Base-by-base conservation (phyloP, 306 rosid genomes). In the Vachellia pachyceras region DNA sequence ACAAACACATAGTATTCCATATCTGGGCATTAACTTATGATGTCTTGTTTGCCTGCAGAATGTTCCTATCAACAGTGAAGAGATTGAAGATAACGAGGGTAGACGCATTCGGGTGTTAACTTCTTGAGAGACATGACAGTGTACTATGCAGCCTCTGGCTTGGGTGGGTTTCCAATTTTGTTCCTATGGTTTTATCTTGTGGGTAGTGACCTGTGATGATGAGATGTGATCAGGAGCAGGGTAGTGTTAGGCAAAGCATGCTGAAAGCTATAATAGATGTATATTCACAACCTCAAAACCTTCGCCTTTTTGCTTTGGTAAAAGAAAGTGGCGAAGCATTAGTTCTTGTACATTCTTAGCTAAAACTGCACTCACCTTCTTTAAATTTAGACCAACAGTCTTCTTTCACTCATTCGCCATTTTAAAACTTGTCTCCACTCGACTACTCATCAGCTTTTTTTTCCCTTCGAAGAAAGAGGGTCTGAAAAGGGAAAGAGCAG, bases 41-140 rank as follows among this genome's bases (percentile, higher is more conserved):
- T 70, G 12, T 76, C 36, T 70, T 84, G 73, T 58, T 46, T 52
- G 72, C 73, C 10, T 58, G 82, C 71, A 90, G 95, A 84, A 87
- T 90, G 92, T 92, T 92, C 82, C 87, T 92, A 77, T 84, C 93
- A 11, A 61, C 89, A 25, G 97, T 82, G 10, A 92, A 86, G 78
- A 90, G 97, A 85, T 79, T 92, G 88, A 92, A 92, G 91, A 90
- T 92, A 84, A 87, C 97, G 41, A 89, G 89, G 84, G 88, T 89
- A 6, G 91, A 86, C 33, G 35, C 92, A 35, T 87, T 87, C 35
- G 87, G 89, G 69, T 78, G 63, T 76, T 82, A 35, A 50, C 77
- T 58, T 70, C 77, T 29, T 29, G 33, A 29, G 33, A 72, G 17
- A 46, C 4, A 63, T 42, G 45, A 22, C 12, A 78, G 14, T 29